A percentile compares a stretch with the other conserved stretches of the same genome.
Evolutionary conservation across 2,329 filamentous ascomycete genomes (phyloP).

Genomic region (Endothia cerciana): DNA sequence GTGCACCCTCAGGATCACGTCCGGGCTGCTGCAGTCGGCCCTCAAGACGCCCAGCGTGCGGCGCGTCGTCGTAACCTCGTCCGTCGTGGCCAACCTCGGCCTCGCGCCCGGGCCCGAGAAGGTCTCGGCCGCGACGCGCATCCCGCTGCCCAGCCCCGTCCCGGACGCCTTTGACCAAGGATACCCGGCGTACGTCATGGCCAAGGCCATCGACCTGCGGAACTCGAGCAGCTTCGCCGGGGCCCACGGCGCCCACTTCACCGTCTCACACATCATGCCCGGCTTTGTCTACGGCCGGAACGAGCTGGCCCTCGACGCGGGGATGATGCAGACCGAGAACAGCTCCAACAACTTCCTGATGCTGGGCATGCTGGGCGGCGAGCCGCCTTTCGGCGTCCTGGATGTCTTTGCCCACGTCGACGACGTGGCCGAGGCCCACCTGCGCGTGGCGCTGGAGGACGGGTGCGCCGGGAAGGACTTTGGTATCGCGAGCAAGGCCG

Average conservation of each 20-base stretch:
- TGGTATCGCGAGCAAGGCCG: conserved; percentile 31
- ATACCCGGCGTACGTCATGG: conserved; percentile 31
- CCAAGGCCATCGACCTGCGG: conserved; percentile 33
- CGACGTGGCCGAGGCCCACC: conserved; percentile 33
- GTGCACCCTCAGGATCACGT: conserved; percentile 31
- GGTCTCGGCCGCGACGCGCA: conserved; percentile 31
- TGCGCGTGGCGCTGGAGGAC: conserved; percentile 32
- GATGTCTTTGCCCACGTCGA: conserved; percentile 31
- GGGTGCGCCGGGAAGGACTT: conserved; percentile 27
- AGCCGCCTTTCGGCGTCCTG: conserved; percentile 30
- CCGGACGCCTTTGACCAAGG: conserved; percentile 29
- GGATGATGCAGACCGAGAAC: conserved; percentile 33
- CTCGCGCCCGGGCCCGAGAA: conserved; percentile 17
- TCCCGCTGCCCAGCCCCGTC: conserved; percentile 30
- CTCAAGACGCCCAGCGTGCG: conserved; percentile 32
- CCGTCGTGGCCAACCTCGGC: conserved; percentile 33
- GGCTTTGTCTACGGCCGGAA: conserved; percentile 37
- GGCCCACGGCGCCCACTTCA: conserved; percentile 33
- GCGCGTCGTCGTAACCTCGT: conserved; percentile 36
- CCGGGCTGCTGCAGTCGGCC: conserved; percentile 31
- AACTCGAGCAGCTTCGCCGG: conserved; percentile 34
- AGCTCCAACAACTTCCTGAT: conserved; percentile 37
- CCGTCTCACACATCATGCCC: conserved; percentile 34
- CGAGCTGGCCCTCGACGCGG: conserved; percentile 33
- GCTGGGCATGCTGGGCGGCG: conserved; percentile 31